Evolutionary conservation across 306 rosid genomes (phyloP).

Genomic region (Pachyrhizus erosus): DNA sequence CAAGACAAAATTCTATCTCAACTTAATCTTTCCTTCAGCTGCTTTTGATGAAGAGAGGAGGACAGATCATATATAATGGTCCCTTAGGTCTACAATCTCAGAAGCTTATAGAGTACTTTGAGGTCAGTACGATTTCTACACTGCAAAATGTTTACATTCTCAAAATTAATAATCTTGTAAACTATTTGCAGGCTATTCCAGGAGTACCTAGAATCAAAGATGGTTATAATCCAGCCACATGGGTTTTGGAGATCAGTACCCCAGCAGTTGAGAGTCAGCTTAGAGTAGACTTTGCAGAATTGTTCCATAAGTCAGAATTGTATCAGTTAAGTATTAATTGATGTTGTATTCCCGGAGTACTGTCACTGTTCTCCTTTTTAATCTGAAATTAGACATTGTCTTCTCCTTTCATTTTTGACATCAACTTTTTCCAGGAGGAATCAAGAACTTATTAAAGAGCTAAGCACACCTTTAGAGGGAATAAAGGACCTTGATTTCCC

Average conservation of each 20-base stretch:
- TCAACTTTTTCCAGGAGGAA: conserved; percentile 51
- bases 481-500: conserved; percentile 54
- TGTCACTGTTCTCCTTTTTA: not conserved
- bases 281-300: conserved; percentile 54
- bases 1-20: not conserved
- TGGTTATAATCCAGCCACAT: conserved; percentile 58
- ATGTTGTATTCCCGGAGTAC: not conserved
- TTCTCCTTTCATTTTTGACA: not conserved
- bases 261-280: conserved; percentile 52
- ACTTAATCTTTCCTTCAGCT: conserved; percentile 46
- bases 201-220: conserved; percentile 54
- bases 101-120: conserved; percentile 59
- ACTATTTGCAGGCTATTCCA: conserved; percentile 55
- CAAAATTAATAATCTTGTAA: conserved; percentile 17
- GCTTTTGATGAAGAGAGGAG: conserved; percentile 66
- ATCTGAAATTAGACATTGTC: conserved; percentile 20
- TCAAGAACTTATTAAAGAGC: conserved; percentile 52
- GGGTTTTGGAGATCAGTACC: conserved; percentile 61
- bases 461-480: conserved; percentile 54
- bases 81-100: conserved; percentile 59
- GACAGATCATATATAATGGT: conserved; percentile 61
- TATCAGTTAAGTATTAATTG: conserved; percentile 51
- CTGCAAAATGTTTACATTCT: conserved; percentile 17
- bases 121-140: conserved; percentile 46
- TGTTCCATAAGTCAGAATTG: conserved; percentile 53